Evolutionary conservation across 768 basidiomycete species (phyloP).

Genomic region (Lactifluus hygrophoroides): DNA sequence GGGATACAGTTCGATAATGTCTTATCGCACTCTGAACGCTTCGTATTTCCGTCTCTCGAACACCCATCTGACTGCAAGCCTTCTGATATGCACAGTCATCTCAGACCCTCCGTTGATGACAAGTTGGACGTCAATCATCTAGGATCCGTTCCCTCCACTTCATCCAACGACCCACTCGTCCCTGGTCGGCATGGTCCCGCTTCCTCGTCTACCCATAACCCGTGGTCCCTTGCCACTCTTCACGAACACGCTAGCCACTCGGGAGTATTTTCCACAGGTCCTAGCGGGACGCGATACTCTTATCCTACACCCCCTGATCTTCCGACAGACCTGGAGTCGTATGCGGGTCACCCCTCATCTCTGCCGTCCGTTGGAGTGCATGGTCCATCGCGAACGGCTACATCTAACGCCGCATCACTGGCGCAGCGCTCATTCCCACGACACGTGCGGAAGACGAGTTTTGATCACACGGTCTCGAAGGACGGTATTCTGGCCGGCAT

Average conservation of each 20-base stretch:
- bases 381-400: slow-evolving; percentile 38
- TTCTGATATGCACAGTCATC: slow-evolving; percentile 40
- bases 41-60: slow-evolving; percentile 21
- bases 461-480: slow-evolving; percentile 81
- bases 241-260: slow-evolving; percentile 13
- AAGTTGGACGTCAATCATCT: slow-evolving; percentile 20
- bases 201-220: slow-evolving; percentile 21
- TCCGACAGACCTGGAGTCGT: slow-evolving; percentile 1
- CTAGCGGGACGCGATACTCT: slow-evolving; percentile 11
- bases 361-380: slow-evolving; percentile 65
- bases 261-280: not conserved
- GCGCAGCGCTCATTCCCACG: slow-evolving; percentile 60
- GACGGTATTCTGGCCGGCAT: slow-evolving; percentile 51
- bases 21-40: slow-evolving; percentile 20
- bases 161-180: slow-evolving; percentile 25
- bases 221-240: slow-evolving; percentile 15
- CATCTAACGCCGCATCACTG: slow-evolving; percentile 25
- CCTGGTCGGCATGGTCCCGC: slow-evolving; percentile 27
- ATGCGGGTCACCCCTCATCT: slow-evolving; percentile 48
- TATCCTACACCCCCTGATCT: slow-evolving; percentile 8
- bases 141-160: slow-evolving; percentile 19
- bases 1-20: slow-evolving; percentile 23
- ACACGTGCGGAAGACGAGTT: slow-evolving; percentile 89
- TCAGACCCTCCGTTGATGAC: slow-evolving; percentile 18
- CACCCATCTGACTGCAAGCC: slow-evolving; percentile 23